Evolutionary conservation across 2,329 filamentous ascomycete species (phyloP).

Genomic region (Alternaria ventricosa): DNA sequence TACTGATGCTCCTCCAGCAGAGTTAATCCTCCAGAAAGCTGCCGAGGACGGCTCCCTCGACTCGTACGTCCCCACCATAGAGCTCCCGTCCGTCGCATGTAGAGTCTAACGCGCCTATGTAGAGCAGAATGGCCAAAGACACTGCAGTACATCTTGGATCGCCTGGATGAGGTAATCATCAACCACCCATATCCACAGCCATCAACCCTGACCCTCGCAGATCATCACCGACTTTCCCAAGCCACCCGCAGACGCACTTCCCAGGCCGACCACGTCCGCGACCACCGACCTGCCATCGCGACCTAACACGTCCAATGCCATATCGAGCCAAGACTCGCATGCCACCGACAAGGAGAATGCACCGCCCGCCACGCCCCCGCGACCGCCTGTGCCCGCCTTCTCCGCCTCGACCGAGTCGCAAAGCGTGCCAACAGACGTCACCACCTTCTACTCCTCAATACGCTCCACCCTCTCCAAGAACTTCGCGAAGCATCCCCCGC

Average conservation of each 20-base stretch:
- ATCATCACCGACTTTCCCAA: constrained; percentile 80
- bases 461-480: constrained; percentile 64
- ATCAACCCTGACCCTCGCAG: constrained; percentile 53
- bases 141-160: constrained; percentile 68
- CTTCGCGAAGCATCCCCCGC: constrained; percentile 80
- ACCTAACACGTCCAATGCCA: constrained; percentile 23
- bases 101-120: constrained; percentile 41
- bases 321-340: constrained; percentile 56
- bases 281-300: constrained; percentile 27
- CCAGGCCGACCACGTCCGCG: constrained; percentile 52
- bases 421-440: constrained; percentile 38
- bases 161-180: constrained; percentile 67
- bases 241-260: constrained; percentile 54
- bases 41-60: constrained; percentile 66
- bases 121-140: constrained; percentile 74
- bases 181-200: neutral
- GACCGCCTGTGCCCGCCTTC: constrained; percentile 53
- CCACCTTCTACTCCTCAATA: constrained; percentile 45
- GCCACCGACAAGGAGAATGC: constrained; percentile 74
- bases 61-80: constrained; percentile 54
- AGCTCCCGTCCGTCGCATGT: neutral
- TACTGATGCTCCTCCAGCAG: constrained; percentile 40
- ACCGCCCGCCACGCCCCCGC: constrained; percentile 54
- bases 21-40: constrained; percentile 62
- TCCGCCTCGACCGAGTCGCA: constrained; percentile 40